A percentile compares a stretch with the other conserved stretches of the same genome.
Conservation (phyloP, 768 basidiomycete species). For the Rhodotorula diobovata region DNA sequence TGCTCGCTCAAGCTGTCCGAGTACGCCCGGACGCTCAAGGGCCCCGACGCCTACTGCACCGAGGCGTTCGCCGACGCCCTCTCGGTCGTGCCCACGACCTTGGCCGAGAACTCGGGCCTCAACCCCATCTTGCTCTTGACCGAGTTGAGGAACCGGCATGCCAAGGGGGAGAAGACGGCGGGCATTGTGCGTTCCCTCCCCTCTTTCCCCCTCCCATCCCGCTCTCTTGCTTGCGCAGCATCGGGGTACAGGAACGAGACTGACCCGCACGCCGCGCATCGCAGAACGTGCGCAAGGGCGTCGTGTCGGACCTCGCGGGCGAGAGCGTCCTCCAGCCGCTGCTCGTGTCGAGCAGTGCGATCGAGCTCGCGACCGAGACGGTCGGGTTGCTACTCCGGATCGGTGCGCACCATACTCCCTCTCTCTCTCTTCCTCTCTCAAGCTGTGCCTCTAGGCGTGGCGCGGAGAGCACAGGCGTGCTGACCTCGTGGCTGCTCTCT, state of each 20-base stretch:
- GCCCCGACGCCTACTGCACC: constrained; percentile 99
- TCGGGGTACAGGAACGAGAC: neutral
- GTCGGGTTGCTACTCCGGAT: constrained; percentile 95
- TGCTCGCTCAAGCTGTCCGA: constrained; percentile 86
- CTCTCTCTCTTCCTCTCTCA: no score
- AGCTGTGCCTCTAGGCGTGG: no score
- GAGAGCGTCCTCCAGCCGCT: constrained; percentile 93
- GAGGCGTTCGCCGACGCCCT: constrained; percentile 96
- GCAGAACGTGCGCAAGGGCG: constrained; percentile 85
- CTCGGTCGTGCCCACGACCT: constrained; percentile 93
- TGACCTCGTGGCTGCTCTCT: no score
- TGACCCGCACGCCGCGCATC: neutral
- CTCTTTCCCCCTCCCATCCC: no score
- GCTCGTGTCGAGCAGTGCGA: constrained; percentile 86
- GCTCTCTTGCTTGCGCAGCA: neutral
- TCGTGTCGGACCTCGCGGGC: constrained; percentile 94
- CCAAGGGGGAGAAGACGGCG: constrained; percentile 85
- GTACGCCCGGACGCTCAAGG: constrained; percentile 85
- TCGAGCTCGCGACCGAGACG: constrained; percentile 93
- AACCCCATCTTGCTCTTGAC: constrained; percentile 98
- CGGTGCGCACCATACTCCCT: constrained; percentile 44
- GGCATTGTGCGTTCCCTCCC: constrained; percentile 64
- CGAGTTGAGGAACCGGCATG: constrained; percentile 92
- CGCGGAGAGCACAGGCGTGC: no score
- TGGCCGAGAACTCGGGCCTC: constrained; percentile 96